Base-by-base conservation (phyloP, 345 rosid species). In the Cardiospermum halicacabum region DNA sequence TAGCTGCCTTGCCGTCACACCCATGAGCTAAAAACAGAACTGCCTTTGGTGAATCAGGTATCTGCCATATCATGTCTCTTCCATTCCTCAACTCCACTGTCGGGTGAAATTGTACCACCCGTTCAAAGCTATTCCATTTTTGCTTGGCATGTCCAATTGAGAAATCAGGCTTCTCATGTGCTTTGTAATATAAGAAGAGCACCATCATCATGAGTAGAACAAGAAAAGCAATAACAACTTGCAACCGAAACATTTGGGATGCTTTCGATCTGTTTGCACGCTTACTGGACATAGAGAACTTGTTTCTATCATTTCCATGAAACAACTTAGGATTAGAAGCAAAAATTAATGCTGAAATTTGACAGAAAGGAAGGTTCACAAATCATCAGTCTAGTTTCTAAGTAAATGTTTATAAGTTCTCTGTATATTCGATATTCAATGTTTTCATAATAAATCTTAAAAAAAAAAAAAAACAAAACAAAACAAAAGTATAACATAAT, bases 1-100 rank as follows among this genome's bases (percentile, higher is more conserved):
- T 79, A 11, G 19, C 67, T 60, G 99, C 97, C 75, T 80, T 84
- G 39, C 96, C 89, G 26, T 82, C 63, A 59, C 99, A 94, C 49
- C 99, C 99, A 65, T 94, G 99, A 70, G 91, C 97, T 15, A 87
- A 37, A 74, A 94, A 87, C 51, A 94, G 80, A 76, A 87, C 87
- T 16, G 89, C 99, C 58, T 82, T 91, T 0, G 96, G 88, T 12
- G 83, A 86, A 26, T 79, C 77, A 0, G 99, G 97, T 71, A 91
- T 77, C 75, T 84, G 84, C 89, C 91, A 94, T 64, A 85, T 82
- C 70, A 89, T 53, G 58, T 89, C 86, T 18, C 92, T 91, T 4
- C 88, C 87, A 65, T 89, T 89, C 53, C 83, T 84, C 30, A 72
- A 68, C 74, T 94, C 87, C 1, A 78, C 45, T 1, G 89, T 76